Percentiles rank a stretch among this genome's conserved stretches.
These are phyloP conservation scores for Ceratobasidium sp. DNA, from an alignment of 1,284 basidiomycete species.

Conservation along the genomic window DNA sequence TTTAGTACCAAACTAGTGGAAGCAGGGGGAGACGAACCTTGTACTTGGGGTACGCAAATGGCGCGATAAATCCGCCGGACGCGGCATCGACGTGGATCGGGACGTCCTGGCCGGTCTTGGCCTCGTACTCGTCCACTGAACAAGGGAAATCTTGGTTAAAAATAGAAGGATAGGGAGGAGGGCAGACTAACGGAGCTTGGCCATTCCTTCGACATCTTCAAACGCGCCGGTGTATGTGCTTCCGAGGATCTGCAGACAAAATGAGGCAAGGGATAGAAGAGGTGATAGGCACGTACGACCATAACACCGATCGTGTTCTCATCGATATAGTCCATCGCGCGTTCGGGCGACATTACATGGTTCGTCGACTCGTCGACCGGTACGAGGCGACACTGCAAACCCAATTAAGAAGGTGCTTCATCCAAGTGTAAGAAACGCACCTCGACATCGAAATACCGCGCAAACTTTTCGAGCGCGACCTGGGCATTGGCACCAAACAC, in stretches of 20 bases:
- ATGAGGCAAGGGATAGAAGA: slow-evolving; percentile 40
- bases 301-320: slow-evolving; percentile 92
- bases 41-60: slow-evolving; percentile 65
- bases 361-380: slow-evolving; percentile 79
- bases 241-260: slow-evolving; percentile 53
- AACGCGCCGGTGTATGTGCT: slow-evolving; percentile 93
- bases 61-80: slow-evolving; percentile 86
- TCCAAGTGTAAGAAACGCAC: slow-evolving; percentile 50
- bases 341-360: slow-evolving; percentile 86
- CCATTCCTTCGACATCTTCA: slow-evolving; percentile 90
- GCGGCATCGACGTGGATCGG: slow-evolving; percentile 79
- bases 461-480: slow-evolving; percentile 90
- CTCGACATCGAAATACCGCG: slow-evolving; percentile 91
- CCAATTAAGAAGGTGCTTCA: slow-evolving; percentile 49
- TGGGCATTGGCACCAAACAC: slow-evolving; percentile 87
- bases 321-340: slow-evolving; percentile 87
- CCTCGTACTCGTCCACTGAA: slow-evolving; percentile 82
- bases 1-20: no score
- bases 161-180: neutral
- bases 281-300: slow-evolving; percentile 61
- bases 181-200: slow-evolving; percentile 62
- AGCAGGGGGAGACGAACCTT: neutral
- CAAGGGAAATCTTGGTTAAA: neutral
- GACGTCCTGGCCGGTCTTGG: slow-evolving; percentile 78
- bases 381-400: slow-evolving; percentile 70